Base-by-base conservation (phyloP, 2,329 filamentous ascomycete species). In the Monilinia laxa region DNA sequence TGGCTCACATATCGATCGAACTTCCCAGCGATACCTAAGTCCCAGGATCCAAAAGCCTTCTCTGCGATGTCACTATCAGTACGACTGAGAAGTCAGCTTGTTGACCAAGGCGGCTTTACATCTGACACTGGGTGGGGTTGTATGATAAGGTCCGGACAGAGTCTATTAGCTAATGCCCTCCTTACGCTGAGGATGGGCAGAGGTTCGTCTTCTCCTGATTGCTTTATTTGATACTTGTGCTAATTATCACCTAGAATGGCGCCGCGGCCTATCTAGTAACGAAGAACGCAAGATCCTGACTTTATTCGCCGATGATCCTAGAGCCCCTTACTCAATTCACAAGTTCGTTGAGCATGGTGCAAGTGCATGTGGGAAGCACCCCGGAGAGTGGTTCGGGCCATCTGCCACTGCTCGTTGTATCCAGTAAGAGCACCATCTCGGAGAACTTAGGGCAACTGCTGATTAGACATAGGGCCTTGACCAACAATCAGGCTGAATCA, bases 351-450 rank as follows among this genome's bases (percentile, higher is more conserved):
- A 89, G 64, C 90, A 97, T 73, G 95, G 95, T 23, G 93, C 93
- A 31, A 83, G 85, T 47, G 89, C 90, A 3, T 99, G 95, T 78
- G 93, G 92, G 4, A 98, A 97, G 78, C 91, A 96, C 75, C 95
- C 95, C 0, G 95, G 95, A 49, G 92, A 98, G 79, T 99, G 95
- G 95, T 99, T 99, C 79, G 95, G 95, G 0, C 95, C 95, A n/a
- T 97, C 93, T 23, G 95, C 95, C 9, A 96, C 95, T 12, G 93
- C 95, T 57, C 87, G 90, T 66, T 98, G 95, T 77, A 97, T 99
- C 71, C 90, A 95, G 93, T 96, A 81, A 77, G 90, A 79, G 56
- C 35, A 4, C 57, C 35, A 20, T 20, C 49, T 31, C 28, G 10
- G 31, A 20, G 25, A 25, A 28, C 47, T 28, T 28, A 14, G 55